phyloP scores from a whole-genome alignment of 108 stramenopile species.

The Seminavis robusta region DNA sequence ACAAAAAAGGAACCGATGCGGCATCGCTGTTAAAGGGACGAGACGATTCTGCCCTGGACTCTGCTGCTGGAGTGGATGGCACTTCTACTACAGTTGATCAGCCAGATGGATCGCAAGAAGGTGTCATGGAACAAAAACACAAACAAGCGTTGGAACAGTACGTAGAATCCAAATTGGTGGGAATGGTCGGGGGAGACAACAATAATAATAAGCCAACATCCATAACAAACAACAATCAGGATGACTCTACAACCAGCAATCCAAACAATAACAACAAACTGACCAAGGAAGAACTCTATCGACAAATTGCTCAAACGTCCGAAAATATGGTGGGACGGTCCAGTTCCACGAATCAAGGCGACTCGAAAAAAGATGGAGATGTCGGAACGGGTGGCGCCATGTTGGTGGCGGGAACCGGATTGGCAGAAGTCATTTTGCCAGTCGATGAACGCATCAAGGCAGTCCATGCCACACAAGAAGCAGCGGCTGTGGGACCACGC shows the following conservation, averaged over 20 bases:
- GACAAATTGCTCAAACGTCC: constrained; percentile 6
- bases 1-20: constrained; percentile 7
- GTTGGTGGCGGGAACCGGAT: constrained; percentile 21
- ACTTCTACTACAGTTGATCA: not conserved
- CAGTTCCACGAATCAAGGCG: not conserved
- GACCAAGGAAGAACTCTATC: constrained; percentile 7
- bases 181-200: not conserved
- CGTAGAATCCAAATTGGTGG: not conserved
- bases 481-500: too few relatives aligned
- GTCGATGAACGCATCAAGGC: constrained; percentile 1
- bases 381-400: constrained; percentile 10
- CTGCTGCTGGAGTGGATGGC: not conserved
- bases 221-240: too few relatives aligned
- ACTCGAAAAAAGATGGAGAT: constrained; percentile 1
- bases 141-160: constrained; percentile 25
- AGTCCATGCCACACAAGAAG: not conserved
- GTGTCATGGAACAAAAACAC: constrained; percentile 15
- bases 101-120: too few relatives aligned
- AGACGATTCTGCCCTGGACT: not conserved
- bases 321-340: not conserved
- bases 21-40: not conserved
- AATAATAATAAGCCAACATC: not conserved
- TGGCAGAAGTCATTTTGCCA: constrained; percentile 32
- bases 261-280: not conserved
- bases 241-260: not conserved